phyloP scores from a whole-genome alignment of 306 rosid genomes.

The Oxytropis ochrocephala region DNA sequence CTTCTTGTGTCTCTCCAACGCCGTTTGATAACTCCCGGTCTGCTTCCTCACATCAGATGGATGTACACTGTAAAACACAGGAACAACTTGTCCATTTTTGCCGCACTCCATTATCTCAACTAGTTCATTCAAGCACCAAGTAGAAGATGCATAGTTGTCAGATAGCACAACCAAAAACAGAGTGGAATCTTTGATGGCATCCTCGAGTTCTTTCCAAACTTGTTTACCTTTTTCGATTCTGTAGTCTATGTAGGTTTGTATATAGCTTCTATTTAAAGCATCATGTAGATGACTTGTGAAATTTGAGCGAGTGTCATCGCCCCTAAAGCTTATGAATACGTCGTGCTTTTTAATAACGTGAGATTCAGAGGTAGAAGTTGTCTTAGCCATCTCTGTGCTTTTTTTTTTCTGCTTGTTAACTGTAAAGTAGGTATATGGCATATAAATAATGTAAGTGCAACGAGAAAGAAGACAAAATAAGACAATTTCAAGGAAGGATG shows the following conservation, averaged over 20 bases:
- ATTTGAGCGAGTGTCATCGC: not conserved
- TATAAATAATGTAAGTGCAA: too few species aligned
- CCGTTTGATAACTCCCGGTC: not conserved
- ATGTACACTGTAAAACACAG: not conserved
- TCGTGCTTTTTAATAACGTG: not conserved
- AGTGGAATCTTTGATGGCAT: not conserved
- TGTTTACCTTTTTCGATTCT: not conserved
- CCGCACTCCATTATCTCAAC: not conserved
- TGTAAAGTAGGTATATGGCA: too few species aligned
- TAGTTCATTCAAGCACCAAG: conserved; percentile 17
- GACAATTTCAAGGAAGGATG: too few species aligned
- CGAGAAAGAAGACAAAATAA: too few species aligned
- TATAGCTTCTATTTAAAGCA: not conserved
- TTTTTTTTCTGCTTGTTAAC: too few species aligned
- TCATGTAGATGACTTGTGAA: not conserved
- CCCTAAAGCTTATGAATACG: not conserved
- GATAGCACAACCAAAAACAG: not conserved
- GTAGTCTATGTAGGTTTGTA: not conserved
- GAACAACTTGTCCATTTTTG: not conserved
- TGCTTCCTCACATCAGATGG: not conserved
- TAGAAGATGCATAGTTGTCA: not conserved
- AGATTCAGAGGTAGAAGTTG: not conserved
- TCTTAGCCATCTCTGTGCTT: too few species aligned
- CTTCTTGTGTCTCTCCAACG: not conserved
- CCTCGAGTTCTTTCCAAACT: not conserved